A percentile compares a stretch with the other conserved stretches of the same genome.
phyloP scores from a whole-genome alignment of 163 green algal species.

The Volvox carteri region DNA sequence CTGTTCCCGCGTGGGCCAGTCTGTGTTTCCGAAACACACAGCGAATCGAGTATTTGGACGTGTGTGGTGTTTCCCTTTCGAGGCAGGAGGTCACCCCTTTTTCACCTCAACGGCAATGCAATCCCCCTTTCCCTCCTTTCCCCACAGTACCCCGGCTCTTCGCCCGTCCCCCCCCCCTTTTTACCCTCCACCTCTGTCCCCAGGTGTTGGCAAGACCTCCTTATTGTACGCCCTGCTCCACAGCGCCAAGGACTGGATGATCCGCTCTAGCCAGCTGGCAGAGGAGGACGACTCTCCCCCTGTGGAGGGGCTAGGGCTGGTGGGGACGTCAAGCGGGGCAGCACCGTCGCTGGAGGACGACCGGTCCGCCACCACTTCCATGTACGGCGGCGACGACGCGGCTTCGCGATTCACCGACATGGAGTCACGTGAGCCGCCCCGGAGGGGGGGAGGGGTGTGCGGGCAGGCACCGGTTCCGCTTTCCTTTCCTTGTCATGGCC shows the following conservation, averaged over 20 bases:
- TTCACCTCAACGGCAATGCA: too few species aligned
- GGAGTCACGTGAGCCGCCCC: conserved; percentile 3
- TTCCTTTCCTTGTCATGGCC: background rate
- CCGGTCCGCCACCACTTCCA: background rate
- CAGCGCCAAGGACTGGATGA: conserved; percentile 59
- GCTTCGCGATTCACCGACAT: conserved; percentile 4
- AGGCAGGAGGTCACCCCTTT: too few species aligned
- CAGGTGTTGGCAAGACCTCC: conserved; percentile 62
- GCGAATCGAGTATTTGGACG: too few species aligned
- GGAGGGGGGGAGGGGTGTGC: background rate
- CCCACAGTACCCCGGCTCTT: background rate
- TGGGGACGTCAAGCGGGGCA: background rate
- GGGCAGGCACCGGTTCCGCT: background rate
- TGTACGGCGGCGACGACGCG: conserved; percentile 15
- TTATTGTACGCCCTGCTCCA: conserved; percentile 53
- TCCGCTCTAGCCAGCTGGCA: background rate
- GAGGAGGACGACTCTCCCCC: conserved; percentile 19
- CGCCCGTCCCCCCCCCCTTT: background rate
- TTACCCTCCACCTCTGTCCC: background rate
- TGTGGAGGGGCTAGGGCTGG: background rate
- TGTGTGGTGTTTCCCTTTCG: too few species aligned
- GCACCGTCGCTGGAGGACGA: background rate
- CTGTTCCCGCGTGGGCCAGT: too few species aligned
- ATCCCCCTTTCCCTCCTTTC: background rate
- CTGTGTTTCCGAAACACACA: too few species aligned